phyloP scores from a whole-genome alignment of 768 basidiomycete genomes.

The Psilocybe cyanescens region DNA sequence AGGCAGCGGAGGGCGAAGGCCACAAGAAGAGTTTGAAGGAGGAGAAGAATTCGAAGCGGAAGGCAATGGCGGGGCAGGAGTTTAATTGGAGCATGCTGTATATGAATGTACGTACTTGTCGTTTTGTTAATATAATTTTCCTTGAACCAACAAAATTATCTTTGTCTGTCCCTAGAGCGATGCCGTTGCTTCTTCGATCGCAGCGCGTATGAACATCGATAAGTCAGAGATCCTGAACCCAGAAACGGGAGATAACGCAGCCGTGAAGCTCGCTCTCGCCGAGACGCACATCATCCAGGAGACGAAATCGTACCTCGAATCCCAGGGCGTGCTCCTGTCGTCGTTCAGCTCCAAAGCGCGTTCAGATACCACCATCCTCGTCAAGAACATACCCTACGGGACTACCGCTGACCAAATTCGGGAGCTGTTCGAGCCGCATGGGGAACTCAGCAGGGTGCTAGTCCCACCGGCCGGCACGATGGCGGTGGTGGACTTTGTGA shows the following conservation, averaged over 20 bases:
- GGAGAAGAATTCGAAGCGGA: constrained; percentile 65
- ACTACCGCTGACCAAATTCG: constrained; percentile 77
- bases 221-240: constrained; percentile 91
- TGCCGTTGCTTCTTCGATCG: constrained; percentile 89
- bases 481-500: constrained; percentile 87
- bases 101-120: constrained; percentile 86
- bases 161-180: constrained; percentile 66
- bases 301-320: constrained; percentile 88
- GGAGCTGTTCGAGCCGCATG: constrained; percentile 79
- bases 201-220: constrained; percentile 83
- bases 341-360: constrained; percentile 56
- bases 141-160: not conserved
- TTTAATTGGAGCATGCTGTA: constrained; percentile 96
- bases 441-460: constrained; percentile 69
- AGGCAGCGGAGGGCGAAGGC: constrained; percentile 45
- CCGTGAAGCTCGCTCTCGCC: constrained; percentile 94
- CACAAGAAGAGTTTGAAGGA: constrained; percentile 59
- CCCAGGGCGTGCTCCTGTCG: constrained; percentile 67
- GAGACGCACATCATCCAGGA: constrained; percentile 97
- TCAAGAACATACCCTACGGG: constrained; percentile 97
- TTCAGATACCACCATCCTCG: constrained; percentile 84
- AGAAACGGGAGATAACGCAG: constrained; percentile 72
- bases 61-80: constrained; percentile 70
- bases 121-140: constrained; percentile 17
- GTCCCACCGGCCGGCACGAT: constrained; percentile 94